Percentiles rank a stretch among this genome's conserved stretches.
Conservation (phyloP, 2,329 filamentous ascomycete genomes). For the Neonectria coccinea region DNA sequence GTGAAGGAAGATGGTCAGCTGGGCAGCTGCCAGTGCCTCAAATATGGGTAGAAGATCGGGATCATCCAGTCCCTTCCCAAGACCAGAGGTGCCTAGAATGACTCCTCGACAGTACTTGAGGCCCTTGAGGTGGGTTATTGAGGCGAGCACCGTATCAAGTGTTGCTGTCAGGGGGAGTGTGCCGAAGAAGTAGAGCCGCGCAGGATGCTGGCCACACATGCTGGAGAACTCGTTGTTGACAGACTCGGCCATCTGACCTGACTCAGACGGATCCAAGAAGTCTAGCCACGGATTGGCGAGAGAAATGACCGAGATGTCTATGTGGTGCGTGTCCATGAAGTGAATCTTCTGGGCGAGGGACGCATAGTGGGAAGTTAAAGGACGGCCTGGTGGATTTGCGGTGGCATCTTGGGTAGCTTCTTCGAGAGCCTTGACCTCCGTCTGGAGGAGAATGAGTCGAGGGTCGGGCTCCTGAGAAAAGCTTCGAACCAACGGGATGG, state of each 20-base stretch:
- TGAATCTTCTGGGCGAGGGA: conserved; percentile 82
- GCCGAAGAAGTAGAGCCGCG: conserved; percentile 84
- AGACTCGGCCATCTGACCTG: conserved; percentile 69
- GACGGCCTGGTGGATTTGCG: conserved; percentile 76
- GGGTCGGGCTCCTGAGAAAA: conserved; percentile 69
- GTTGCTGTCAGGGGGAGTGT: conserved; percentile 81
- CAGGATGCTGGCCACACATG: conserved; percentile 75
- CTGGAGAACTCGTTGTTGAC: conserved; percentile 84
- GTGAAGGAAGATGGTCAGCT: conserved; percentile 83
- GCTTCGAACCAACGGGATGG: conserved; percentile 77
- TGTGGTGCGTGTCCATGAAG: conserved; percentile 89
- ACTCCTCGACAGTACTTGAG: conserved; percentile 83
- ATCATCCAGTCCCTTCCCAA: conserved; percentile 86
- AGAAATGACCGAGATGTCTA: conserved; percentile 86
- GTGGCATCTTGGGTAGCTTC: conserved; percentile 65
- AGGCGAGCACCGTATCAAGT: conserved; percentile 68
- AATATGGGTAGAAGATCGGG: conserved; percentile 78
- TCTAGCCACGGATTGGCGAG: conserved; percentile 96
- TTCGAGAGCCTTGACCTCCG: conserved; percentile 60
- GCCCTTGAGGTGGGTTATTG: conserved; percentile 71
- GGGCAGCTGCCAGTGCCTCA: conserved; percentile 71
- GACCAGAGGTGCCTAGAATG: conserved; percentile 86
- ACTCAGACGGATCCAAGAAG: conserved; percentile 74
- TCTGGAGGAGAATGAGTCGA: conserved; percentile 73
- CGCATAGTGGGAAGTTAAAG: conserved; percentile 85